Conservation (phyloP, 2,329 filamentous ascomycete species). For the Trichoderma atrobrunneum region DNA sequence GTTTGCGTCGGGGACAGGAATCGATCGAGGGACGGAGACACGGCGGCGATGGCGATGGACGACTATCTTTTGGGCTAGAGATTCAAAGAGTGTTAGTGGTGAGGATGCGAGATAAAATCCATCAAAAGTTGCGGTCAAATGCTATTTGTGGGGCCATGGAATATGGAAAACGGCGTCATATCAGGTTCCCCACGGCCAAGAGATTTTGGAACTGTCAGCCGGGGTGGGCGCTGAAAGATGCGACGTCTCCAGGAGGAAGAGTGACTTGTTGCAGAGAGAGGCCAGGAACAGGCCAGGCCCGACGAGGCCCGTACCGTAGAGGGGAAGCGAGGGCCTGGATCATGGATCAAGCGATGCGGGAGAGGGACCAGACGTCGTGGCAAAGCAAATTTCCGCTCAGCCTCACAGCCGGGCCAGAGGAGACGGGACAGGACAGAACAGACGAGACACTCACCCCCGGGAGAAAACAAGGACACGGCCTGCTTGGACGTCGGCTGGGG, state of each 20-base stretch:
- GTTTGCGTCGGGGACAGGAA: conserved; percentile 13
- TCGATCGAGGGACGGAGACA: conserved; percentile 6
- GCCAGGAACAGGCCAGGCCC: not conserved
- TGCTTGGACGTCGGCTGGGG: not conserved
- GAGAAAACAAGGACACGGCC: conserved; percentile 1
- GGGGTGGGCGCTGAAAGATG: conserved; percentile 11
- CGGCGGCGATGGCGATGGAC: not conserved
- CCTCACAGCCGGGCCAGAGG: not conserved
- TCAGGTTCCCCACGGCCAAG: conserved; percentile 16
- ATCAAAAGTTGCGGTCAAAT: conserved; percentile 20
- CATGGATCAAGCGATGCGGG: conserved; percentile 13
- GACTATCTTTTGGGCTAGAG: not conserved
- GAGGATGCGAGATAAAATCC: conserved; percentile 16
- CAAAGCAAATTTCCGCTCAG: conserved; percentile 9
- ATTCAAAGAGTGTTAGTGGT: conserved; percentile 4
- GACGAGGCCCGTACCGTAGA: not conserved
- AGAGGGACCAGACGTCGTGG: not conserved
- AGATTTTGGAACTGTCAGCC: not conserved
- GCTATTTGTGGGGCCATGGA: conserved; percentile 17
- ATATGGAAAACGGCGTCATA: conserved; percentile 13
- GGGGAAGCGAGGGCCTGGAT: conserved; percentile 16
- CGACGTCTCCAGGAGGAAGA: not conserved
- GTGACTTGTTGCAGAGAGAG: not conserved
- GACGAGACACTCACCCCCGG: conserved; percentile 4
- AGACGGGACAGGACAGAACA: not conserved